Conservation (phyloP, 768 basidiomycete species). For the Lactarius akahatsu region DNA sequence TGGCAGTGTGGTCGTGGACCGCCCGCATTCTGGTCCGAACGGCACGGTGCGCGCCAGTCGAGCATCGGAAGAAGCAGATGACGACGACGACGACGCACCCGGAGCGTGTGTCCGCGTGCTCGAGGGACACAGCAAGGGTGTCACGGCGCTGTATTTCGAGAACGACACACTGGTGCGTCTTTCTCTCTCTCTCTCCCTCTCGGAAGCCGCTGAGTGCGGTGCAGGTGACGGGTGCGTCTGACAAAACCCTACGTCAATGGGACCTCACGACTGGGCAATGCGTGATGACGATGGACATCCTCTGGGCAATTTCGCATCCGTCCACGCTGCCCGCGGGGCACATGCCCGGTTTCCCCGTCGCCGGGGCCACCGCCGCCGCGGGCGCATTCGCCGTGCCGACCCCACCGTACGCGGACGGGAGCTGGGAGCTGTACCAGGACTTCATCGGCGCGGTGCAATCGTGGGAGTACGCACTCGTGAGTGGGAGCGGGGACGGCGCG, state of each 20-base stretch:
- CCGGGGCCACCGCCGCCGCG: constrained; percentile 53
- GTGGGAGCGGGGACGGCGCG: constrained; percentile 95
- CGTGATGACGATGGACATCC: constrained; percentile 98
- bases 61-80: constrained; percentile 23
- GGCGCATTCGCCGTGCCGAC: constrained; percentile 79
- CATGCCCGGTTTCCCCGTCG: constrained; percentile 47
- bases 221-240: constrained; percentile 95
- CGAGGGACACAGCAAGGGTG: constrained; percentile 91
- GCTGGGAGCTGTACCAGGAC: constrained; percentile 94
- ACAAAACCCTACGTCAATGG: constrained; percentile 99
- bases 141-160: constrained; percentile 94
- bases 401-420: constrained; percentile 86
- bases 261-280: constrained; percentile 97
- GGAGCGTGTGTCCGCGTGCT: constrained; percentile 70
- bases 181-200: not conserved
- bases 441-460: constrained; percentile 98
- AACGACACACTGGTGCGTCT: constrained; percentile 83
- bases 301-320: constrained; percentile 98
- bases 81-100: not conserved
- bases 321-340: constrained; percentile 45
- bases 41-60: constrained; percentile 35
- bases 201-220: not conserved
- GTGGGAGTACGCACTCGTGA: constrained; percentile 97
- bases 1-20: constrained; percentile 36
- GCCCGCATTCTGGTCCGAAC: constrained; percentile 43